phyloP scores from a whole-genome alignment of 192 early-diverging fungal species.

The Entophlyctis luteolus region DNA sequence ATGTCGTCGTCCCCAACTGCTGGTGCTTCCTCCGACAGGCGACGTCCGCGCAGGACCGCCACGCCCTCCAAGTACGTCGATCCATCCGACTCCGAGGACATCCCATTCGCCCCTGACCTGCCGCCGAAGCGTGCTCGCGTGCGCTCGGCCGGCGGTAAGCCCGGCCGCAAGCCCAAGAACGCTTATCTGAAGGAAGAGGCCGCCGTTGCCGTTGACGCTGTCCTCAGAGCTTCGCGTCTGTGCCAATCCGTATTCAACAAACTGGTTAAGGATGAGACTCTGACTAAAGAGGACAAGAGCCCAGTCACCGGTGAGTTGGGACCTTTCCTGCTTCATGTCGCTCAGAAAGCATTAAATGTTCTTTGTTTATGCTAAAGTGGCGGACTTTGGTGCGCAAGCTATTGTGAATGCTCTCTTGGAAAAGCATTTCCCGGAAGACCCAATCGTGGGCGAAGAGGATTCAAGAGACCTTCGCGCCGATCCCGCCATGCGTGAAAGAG shows the following conservation, averaged over 20 bases:
- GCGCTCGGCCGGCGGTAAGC: neutral
- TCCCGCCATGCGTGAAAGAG: constrained; percentile 66
- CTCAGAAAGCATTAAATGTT: too few species aligned
- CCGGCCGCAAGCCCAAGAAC: neutral
- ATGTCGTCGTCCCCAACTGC: neutral
- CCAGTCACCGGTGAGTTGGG: constrained; percentile 76
- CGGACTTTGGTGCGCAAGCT: constrained; percentile 94
- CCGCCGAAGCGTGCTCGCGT: neutral
- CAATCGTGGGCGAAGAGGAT: constrained; percentile 95
- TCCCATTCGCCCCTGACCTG: neutral
- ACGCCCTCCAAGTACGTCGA: neutral
- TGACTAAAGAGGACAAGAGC: constrained; percentile 91
- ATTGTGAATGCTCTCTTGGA: constrained; percentile 81
- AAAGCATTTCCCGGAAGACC: constrained; percentile 76
- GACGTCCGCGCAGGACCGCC: too few species aligned
- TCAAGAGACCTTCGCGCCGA: constrained; percentile 79
- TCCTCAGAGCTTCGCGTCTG: constrained; percentile 79
- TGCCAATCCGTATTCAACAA: constrained; percentile 85
- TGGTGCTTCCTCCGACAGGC: neutral
- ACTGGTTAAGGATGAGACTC: constrained; percentile 74
- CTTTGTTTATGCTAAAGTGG: too few species aligned
- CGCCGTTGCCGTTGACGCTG: constrained; percentile 80
- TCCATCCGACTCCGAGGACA: neutral
- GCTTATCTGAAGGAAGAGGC: constrained; percentile 5
- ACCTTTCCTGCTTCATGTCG: neutral